A percentile compares a stretch with the other conserved stretches of the same genome.
Evolutionary conservation across 306 rosid species (phyloP).

Genomic region (Pyrus bretschneideri): DNA sequence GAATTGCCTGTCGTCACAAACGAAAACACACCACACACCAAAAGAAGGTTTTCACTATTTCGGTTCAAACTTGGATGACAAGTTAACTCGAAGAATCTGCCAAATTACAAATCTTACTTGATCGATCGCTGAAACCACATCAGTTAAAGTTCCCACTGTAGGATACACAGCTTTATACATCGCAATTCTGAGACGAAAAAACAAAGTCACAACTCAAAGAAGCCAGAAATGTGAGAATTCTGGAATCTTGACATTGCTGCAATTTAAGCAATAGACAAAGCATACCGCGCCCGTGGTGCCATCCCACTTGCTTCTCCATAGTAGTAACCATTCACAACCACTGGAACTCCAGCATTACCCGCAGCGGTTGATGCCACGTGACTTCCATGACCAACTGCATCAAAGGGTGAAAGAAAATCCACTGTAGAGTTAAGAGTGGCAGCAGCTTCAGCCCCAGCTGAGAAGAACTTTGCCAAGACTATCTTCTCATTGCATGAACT

Average conservation of each 20-base stretch:
- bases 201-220: neutral
- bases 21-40: too few species aligned
- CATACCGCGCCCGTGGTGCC: slow-evolving; percentile 78
- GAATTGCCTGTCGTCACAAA: slow-evolving; percentile 36
- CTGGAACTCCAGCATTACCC: slow-evolving; percentile 78
- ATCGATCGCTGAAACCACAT: slow-evolving; percentile 77
- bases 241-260: neutral
- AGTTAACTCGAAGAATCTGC: neutral
- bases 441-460: slow-evolving; percentile 66
- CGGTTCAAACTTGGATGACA: neutral
- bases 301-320: slow-evolving; percentile 79
- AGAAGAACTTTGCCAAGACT: slow-evolving; percentile 60
- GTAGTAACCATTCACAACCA: slow-evolving; percentile 53
- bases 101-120: slow-evolving; percentile 32
- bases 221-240: neutral
- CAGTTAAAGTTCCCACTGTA: slow-evolving; percentile 51
- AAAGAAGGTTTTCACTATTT: neutral
- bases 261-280: neutral
- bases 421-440: slow-evolving; percentile 52
- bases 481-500: slow-evolving; percentile 70
- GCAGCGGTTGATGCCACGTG: slow-evolving; percentile 85
- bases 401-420: slow-evolving; percentile 82
- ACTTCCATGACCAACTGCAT: slow-evolving; percentile 89
- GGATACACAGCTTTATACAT: slow-evolving; percentile 83
- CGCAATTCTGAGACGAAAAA: slow-evolving; percentile 53